phyloP scores from a whole-genome alignment of 225 moss, liverwort and hornwort species.

The Rhytidiadelphus loreus region DNA sequence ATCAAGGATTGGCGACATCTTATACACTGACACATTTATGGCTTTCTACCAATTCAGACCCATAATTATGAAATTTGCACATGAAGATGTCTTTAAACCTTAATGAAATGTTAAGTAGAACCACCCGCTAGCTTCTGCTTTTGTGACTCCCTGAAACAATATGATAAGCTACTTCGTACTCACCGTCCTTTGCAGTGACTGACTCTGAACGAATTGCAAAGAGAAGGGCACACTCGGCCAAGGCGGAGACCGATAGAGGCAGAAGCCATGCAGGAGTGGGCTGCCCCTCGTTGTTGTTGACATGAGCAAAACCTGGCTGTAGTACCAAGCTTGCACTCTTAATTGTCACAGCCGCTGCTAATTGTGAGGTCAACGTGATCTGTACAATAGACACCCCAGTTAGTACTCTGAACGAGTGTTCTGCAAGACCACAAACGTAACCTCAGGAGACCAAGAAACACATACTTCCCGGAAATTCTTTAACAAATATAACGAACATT shows the following conservation, averaged over 20 bases:
- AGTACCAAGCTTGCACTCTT: conserved; percentile 61
- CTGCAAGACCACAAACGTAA: neutral
- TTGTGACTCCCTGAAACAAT: neutral
- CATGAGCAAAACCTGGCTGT: conserved; percentile 73
- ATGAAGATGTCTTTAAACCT: neutral
- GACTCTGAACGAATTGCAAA: conserved; percentile 64
- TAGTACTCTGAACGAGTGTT: neutral
- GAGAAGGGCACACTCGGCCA: conserved; percentile 75
- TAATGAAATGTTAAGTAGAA: neutral
- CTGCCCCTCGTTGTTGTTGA: conserved; percentile 43
- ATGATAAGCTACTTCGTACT: neutral
- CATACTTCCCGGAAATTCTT: neutral
- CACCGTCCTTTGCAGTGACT: conserved; percentile 13
- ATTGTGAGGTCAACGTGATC: conserved; percentile 84
- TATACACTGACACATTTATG: neutral
- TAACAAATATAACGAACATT: neutral
- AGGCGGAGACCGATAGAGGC: conserved; percentile 71
- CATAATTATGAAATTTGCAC: neutral
- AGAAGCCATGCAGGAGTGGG: conserved; percentile 73
- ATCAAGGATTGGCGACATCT: neutral
- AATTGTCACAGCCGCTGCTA: conserved; percentile 62
- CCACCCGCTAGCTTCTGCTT: neutral
- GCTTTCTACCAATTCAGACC: neutral
- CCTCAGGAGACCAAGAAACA: neutral
- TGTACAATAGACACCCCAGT: conserved; percentile 13